phyloP scores from a whole-genome alignment of 2,329 filamentous ascomycete species.

The Exophiala bonariae region DNA sequence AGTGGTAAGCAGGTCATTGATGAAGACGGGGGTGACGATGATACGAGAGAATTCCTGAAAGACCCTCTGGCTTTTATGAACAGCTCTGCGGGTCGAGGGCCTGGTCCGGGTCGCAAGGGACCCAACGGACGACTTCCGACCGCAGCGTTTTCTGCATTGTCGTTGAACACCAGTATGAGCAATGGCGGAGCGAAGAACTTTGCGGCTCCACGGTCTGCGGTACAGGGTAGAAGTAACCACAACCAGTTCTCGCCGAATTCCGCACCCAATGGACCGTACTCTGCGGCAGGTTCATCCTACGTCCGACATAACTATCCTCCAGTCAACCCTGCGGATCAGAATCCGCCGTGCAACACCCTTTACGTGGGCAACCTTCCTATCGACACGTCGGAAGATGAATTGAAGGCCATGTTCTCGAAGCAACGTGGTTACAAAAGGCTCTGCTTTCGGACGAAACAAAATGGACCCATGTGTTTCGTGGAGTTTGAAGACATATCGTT shows the following conservation, averaged over 20 bases:
- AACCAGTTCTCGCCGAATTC: slow-evolving; percentile 59
- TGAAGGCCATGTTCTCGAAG: slow-evolving; percentile 90
- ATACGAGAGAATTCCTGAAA: slow-evolving; percentile 62
- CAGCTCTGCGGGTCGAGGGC: slow-evolving; percentile 54
- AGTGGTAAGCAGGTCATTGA: slow-evolving; percentile 65
- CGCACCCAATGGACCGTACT: slow-evolving; percentile 53
- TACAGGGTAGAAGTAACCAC: slow-evolving; percentile 52
- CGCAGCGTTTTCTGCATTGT: slow-evolving; percentile 67
- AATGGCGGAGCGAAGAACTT: slow-evolving; percentile 40
- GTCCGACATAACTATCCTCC: slow-evolving; percentile 73
- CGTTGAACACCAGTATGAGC: slow-evolving; percentile 66
- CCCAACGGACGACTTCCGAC: slow-evolving; percentile 73
- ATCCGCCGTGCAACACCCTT: slow-evolving; percentile 94
- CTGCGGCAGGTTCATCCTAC: slow-evolving; percentile 58
- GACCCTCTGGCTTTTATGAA: slow-evolving; percentile 69
- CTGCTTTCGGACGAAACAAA: slow-evolving; percentile 91
- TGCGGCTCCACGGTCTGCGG: slow-evolving; percentile 48
- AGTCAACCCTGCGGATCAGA: slow-evolving; percentile 91
- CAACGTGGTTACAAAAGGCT: slow-evolving; percentile 93
- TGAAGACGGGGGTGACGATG: slow-evolving; percentile 61
- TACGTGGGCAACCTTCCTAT: slow-evolving; percentile 96
- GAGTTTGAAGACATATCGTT: slow-evolving; percentile 94
- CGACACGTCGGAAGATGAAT: slow-evolving; percentile 90
- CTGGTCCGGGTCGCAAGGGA: slow-evolving; percentile 55
- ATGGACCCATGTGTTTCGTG: slow-evolving; percentile 98